These are phyloP conservation scores for Plantago major DNA, from an alignment of 257 asterid genomes.

Conservation along the genomic window DNA sequence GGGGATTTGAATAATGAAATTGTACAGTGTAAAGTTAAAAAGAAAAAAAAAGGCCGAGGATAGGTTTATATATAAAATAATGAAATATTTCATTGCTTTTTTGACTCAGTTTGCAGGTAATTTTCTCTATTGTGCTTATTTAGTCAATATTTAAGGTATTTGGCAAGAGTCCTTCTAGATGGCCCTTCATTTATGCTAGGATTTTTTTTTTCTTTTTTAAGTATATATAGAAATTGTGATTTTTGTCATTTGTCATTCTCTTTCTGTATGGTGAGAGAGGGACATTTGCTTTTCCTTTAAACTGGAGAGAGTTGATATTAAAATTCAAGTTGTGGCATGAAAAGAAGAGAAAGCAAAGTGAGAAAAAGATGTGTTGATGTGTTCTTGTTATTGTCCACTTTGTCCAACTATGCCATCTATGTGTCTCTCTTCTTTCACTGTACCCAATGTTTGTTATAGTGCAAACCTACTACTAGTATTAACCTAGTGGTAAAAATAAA, in stretches of 20 bases:
- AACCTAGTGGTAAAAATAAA: no score
- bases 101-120: neutral
- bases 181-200: no score
- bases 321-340: conserved; percentile 30
- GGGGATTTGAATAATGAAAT: conserved; percentile 48
- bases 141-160: no score
- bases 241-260: conserved; percentile 4
- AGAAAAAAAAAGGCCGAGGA: conserved; percentile 21
- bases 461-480: no score
- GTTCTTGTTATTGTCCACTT: conserved; percentile 31
- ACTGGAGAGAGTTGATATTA: conserved; percentile 20
- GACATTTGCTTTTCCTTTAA: conserved; percentile 33
- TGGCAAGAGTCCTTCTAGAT: no score
- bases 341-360: conserved; percentile 73
- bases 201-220: no score
- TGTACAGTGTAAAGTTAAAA: conserved; percentile 58
- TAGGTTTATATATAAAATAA: conserved; percentile 20
- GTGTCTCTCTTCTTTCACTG: conserved; percentile 17
- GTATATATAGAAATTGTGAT: no score
- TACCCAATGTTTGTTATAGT: conserved; percentile 4
- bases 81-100: conserved; percentile 21
- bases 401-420: conserved; percentile 18
- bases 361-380: conserved; percentile 39
- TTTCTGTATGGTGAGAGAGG: conserved; percentile 14
- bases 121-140: conserved; percentile 1